Percentiles rank a stretch among this genome's conserved stretches.
Conservation (phyloP, 2,329 filamentous ascomycete species). For the Volutella citrinella region DNA sequence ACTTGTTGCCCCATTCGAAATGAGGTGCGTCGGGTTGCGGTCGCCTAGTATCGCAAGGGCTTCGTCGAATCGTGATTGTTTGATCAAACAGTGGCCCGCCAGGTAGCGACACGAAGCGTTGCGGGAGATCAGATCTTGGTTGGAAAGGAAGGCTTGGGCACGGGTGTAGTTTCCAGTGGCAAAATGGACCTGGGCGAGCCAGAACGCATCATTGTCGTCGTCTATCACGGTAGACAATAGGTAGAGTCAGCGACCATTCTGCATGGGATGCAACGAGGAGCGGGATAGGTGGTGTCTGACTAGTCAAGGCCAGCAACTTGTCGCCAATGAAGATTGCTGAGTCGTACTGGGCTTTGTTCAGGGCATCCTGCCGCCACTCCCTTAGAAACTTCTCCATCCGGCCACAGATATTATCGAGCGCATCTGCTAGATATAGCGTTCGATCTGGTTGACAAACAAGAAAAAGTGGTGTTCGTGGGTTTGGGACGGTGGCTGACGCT, state of each 20-base stretch:
- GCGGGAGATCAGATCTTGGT: constrained; percentile 76
- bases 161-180: constrained; percentile 92
- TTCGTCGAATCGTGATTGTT: constrained; percentile 86
- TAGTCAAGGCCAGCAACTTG: constrained; percentile 91
- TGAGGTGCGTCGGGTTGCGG: constrained; percentile 87
- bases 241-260: constrained; percentile 5
- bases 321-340: constrained; percentile 96
- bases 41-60: constrained; percentile 85
- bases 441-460: not conserved
- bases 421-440: constrained; percentile 4
- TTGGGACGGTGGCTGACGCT: too few relatives aligned
- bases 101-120: constrained; percentile 90
- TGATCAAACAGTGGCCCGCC: constrained; percentile 89
- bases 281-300: constrained; percentile 49
- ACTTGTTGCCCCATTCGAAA: constrained; percentile 52
- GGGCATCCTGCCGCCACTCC: constrained; percentile 90
- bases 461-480: too few relatives aligned
- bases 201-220: constrained; percentile 91
- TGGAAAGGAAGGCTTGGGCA: constrained; percentile 79
- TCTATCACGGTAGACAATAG: constrained; percentile 47
- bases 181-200: constrained; percentile 98
- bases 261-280: not conserved
- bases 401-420: constrained; percentile 1
- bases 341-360: constrained; percentile 95
- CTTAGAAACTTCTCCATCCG: constrained; percentile 89